These are phyloP conservation scores for Colletotrichum sp. DNA, from an alignment of 2,329 filamentous ascomycete genomes.

Conservation along the genomic window DNA sequence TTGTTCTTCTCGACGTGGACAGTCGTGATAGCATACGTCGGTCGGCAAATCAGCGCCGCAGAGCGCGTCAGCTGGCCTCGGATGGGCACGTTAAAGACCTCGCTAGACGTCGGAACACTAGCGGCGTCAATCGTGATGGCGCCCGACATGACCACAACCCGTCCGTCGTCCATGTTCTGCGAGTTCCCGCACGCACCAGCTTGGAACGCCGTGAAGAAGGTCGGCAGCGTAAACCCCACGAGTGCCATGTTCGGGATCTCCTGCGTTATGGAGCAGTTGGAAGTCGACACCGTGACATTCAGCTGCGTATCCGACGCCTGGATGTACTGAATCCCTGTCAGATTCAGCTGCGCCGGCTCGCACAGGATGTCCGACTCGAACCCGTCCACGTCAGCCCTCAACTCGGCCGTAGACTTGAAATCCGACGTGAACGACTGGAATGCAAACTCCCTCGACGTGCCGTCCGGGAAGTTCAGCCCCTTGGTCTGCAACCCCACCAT, in stretches of 20 bases:
- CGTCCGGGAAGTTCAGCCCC: conserved; percentile 32
- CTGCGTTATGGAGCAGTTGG: conserved; percentile 22
- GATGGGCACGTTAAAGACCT: conserved; percentile 17
- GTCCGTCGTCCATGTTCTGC: conserved; percentile 19
- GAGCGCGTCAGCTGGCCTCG: conserved; percentile 26
- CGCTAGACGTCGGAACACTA: background rate
- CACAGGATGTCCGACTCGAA: conserved; percentile 37
- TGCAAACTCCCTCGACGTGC: conserved; percentile 35
- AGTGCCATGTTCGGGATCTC: conserved; percentile 22
- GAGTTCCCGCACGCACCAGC: conserved; percentile 26
- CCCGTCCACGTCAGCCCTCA: conserved; percentile 38
- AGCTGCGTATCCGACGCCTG: conserved; percentile 24
- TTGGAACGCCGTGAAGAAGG: conserved; percentile 26
- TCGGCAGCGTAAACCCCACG: conserved; percentile 12
- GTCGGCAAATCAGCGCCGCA: conserved; percentile 31
- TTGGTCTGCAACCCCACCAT: conserved; percentile 36
- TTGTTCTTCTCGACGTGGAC: conserved; percentile 29
- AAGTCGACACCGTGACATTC: conserved; percentile 32
- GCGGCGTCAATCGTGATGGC: conserved; percentile 21
- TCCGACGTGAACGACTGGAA: conserved; percentile 37
- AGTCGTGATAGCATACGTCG: conserved; percentile 26
- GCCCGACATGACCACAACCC: conserved; percentile 29
- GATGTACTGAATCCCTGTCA: conserved; percentile 28
- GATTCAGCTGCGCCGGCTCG: conserved; percentile 28
- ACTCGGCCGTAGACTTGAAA: conserved; percentile 24